Conservation (phyloP, 331 rosid species). For the Ulmus americana region DNA sequence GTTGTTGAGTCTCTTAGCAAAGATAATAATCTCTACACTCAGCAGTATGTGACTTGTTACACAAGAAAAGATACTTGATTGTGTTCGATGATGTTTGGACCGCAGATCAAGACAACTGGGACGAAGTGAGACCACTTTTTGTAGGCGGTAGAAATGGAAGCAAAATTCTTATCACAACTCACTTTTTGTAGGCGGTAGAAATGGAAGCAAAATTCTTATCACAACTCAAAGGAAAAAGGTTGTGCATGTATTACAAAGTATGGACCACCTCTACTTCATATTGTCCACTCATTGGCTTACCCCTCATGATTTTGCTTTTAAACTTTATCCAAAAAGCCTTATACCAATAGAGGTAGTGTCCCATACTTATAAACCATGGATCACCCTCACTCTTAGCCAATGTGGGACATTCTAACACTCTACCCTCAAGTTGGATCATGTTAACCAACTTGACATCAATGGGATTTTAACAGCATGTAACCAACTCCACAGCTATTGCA, state of each 20-base stretch:
- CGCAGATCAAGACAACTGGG: conserved; percentile 24
- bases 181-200: neutral
- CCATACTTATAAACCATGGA: no score
- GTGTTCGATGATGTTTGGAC: conserved; percentile 33
- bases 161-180: conserved; percentile 11
- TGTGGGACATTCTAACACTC: no score
- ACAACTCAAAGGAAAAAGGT: conserved; percentile 20
- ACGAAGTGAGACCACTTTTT: neutral
- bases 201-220: conserved; percentile 21
- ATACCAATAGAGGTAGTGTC: no score
- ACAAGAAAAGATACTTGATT: conserved; percentile 14
- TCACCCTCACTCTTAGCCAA: no score
- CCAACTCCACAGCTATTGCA: neutral
- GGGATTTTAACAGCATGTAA: no score
- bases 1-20: conserved; percentile 1
- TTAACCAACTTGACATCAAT: no score
- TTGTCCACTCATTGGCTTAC: no score
- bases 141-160: conserved; percentile 9
- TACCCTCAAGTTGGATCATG: no score
- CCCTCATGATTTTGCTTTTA: no score
- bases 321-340: no score
- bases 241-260: conserved; percentile 17
- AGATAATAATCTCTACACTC: neutral
- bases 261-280: no score
- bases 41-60: conserved; percentile 5